Evolutionary conservation across 345 rosid genomes (phyloP), one percentile per base, ranked within the genome.

Genomic region (Rubroshorea leprosula): DNA sequence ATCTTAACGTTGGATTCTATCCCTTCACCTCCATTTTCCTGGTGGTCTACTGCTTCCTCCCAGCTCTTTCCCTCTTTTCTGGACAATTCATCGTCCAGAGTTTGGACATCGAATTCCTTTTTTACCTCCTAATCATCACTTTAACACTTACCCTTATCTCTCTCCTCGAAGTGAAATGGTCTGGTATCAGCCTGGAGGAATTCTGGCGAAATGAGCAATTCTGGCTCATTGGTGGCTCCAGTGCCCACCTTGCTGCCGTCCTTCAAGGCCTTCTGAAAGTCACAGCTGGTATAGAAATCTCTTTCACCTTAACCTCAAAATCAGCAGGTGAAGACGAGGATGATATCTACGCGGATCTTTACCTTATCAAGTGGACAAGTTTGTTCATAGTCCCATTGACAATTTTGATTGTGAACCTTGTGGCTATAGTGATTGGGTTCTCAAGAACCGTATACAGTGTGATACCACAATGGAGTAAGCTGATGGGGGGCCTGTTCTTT

Each of bases 191-290:
- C 6, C 78, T 90, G 0, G 98, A 92, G 64, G 98, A 89, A 52
- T 83, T 82, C 78, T 92, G 97, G 98, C 76, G 95, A 22, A 92
- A 92, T 6, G 95, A 92, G 80, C 95, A 86, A 64, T 92, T 92
- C 65, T 92, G 97, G 98, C 65, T 83, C 0, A 92, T 92, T 11
- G 98, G 98, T 9, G 97, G 98, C 46, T 71, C 93, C 0, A 92
- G 97, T 6, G 97, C 98, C 51, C 96, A 89, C 74, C 80, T 92
- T 0, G 86, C 68, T 7, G 95, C 97, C 2, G 97, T 92, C 14
- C 43, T 89, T 3, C 98, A 92, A 61, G 98, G 98, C 0, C 78
- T 89, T 23, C 83, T 92, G 0, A 89, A 92, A 76, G 86, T 89
- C 6, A 2, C 83, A 22, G 96, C 90, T 0, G 97, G 95, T 4